A percentile compares a stretch with the other conserved stretches of the same genome.
These are phyloP conservation scores for Apostasia ramifera DNA, from an alignment of 106 monocot genomes.

Conservation along the genomic window DNA sequence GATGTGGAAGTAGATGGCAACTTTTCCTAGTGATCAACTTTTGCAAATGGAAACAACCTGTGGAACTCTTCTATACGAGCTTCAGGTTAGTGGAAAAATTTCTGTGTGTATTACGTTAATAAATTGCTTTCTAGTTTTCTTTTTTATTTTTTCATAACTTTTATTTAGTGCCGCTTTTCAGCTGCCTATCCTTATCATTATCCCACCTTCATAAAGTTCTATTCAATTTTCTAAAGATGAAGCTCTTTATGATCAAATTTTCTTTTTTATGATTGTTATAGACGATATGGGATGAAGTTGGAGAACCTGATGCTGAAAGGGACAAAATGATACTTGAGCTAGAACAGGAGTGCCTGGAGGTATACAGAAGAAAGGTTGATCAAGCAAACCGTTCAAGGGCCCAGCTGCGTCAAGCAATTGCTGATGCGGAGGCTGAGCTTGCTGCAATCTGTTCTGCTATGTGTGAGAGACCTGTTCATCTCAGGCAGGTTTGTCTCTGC, in stretches of 20 bases:
- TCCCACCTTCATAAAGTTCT: too few relatives aligned
- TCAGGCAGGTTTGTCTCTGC: constrained; percentile 25
- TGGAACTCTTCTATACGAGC: constrained; percentile 18
- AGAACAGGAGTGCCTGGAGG: constrained; percentile 66
- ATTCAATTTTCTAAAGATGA: neutral
- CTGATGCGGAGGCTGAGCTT: constrained; percentile 57
- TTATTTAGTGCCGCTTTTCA: too few relatives aligned
- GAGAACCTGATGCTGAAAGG: constrained; percentile 60
- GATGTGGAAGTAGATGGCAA: constrained; percentile 2
- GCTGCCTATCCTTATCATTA: too few relatives aligned
- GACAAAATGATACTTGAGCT: constrained; percentile 63
- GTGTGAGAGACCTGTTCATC: constrained; percentile 37
- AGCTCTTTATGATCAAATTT: neutral
- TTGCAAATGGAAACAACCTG: constrained; percentile 17
- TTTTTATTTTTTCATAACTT: constrained; percentile 3
- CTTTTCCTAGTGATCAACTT: constrained; percentile 1
- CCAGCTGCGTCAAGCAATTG: constrained; percentile 49
- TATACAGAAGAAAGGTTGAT: constrained; percentile 56
- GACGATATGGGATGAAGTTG: constrained; percentile 87
- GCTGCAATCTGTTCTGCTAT: constrained; percentile 49
- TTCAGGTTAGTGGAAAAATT: constrained; percentile 1
- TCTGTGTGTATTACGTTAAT: neutral
- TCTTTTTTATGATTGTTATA: constrained; percentile 13
- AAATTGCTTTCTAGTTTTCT: neutral
- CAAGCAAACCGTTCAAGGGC: constrained; percentile 43